phyloP scores from a whole-genome alignment of 768 basidiomycete species.

The Boletus edulis region DNA sequence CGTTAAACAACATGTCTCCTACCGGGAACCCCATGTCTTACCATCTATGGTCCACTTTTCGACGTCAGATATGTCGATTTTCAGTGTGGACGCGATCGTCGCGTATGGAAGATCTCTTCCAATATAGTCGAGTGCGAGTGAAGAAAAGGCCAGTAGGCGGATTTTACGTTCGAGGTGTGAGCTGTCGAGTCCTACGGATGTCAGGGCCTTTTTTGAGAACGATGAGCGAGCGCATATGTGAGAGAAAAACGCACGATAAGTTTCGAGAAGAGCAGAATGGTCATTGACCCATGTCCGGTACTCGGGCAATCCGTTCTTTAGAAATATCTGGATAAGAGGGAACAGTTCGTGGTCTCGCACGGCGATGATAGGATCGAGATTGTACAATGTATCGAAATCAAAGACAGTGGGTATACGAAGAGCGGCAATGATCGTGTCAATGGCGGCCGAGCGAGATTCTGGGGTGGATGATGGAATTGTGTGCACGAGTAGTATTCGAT shows the following conservation, averaged over 20 bases:
- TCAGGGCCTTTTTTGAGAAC: not conserved
- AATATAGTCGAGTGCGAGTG: conserved; percentile 73
- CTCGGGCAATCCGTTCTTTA: conserved; percentile 60
- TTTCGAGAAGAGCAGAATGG: conserved; percentile 48
- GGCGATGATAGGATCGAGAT: conserved; percentile 66
- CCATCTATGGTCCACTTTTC: conserved; percentile 90
- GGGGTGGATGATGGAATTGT: conserved; percentile 57
- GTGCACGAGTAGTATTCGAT: conserved; percentile 58
- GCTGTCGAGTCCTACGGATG: conserved; percentile 49
- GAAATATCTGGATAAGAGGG: conserved; percentile 72
- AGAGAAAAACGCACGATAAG: conserved; percentile 47
- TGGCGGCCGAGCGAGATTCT: conserved; percentile 49
- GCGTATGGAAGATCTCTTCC: conserved; percentile 72
- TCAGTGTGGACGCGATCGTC: conserved; percentile 62
- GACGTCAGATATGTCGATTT: conserved; percentile 63
- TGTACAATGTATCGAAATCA: conserved; percentile 80
- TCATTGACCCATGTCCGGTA: conserved; percentile 58
- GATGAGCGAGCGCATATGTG: not conserved
- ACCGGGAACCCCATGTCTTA: conserved; percentile 29
- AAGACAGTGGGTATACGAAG: conserved; percentile 66
- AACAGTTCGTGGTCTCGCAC: conserved; percentile 70
- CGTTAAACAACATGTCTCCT: no score
- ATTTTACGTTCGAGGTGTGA: conserved; percentile 74
- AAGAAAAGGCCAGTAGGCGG: conserved; percentile 70
- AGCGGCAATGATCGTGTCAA: conserved; percentile 60